Percentiles rank a stretch among this genome's conserved stretches.
These are phyloP conservation scores for Aphanocladium album DNA, from an alignment of 2,329 filamentous ascomycete species.

Conservation along the genomic window DNA sequence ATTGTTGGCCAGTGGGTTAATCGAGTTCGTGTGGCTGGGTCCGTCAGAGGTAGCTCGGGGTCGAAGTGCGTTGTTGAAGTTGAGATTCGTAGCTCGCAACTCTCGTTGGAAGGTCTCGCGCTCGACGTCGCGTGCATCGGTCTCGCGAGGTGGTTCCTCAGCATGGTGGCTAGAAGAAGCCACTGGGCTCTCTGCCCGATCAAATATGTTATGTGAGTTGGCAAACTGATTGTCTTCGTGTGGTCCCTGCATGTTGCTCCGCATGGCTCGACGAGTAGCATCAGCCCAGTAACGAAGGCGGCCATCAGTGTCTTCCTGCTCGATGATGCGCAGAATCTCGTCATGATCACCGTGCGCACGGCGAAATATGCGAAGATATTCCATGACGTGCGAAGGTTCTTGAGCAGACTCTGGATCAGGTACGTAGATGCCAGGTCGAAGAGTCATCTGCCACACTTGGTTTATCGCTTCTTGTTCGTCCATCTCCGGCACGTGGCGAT, in stretches of 20 bases:
- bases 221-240: neutral
- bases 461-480: constrained; percentile 3
- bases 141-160: neutral
- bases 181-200: constrained; percentile 12
- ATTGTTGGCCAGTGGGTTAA: constrained; percentile 54
- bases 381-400: constrained; percentile 24
- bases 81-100: neutral
- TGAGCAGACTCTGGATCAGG: constrained; percentile 3
- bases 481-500: neutral
- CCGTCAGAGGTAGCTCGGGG: constrained; percentile 56
- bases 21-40: constrained; percentile 36
- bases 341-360: constrained; percentile 56
- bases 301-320: constrained; percentile 54
- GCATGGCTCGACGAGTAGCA: constrained; percentile 35
- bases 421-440: neutral
- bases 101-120: constrained; percentile 9
- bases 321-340: constrained; percentile 56
- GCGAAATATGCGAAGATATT: constrained; percentile 50
- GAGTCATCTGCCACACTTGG: neutral
- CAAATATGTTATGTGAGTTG: constrained; percentile 9
- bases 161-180: neutral
- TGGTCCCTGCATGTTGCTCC: neutral
- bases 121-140: too few species aligned
- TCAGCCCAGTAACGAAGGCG: constrained; percentile 56
- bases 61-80: constrained; percentile 25